These are phyloP conservation scores for Trapa bicornis DNA, from an alignment of 345 rosid species.

Conservation along the genomic window DNA sequence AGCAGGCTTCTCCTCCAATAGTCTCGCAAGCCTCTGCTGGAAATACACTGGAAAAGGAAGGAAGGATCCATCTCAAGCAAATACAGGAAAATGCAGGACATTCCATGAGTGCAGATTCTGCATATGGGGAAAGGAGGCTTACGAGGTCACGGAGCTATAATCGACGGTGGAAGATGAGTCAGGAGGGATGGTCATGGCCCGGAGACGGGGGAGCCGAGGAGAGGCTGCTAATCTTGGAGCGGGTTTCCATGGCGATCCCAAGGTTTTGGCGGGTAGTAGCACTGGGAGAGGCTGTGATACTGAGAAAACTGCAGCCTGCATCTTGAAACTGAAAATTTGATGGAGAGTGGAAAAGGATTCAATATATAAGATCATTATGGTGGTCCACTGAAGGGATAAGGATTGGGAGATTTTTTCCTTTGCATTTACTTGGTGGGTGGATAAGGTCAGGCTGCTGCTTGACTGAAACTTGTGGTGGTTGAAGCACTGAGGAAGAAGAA, in stretches of 20 bases:
- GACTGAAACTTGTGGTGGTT: constrained; percentile 3
- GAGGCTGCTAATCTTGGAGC: constrained; percentile 12
- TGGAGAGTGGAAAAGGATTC: background rate
- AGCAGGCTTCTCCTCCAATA: constrained; percentile 51
- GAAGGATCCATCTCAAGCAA: too few species aligned
- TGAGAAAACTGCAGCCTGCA: constrained; percentile 23
- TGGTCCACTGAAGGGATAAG: constrained; percentile 3
- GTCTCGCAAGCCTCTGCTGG: constrained; percentile 66
- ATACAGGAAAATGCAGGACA: background rate
- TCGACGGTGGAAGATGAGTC: constrained; percentile 28
- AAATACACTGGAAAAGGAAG: constrained; percentile 32
- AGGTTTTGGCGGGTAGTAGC: constrained; percentile 14
- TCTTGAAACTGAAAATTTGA: background rate
- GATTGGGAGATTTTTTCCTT: constrained; percentile 3
- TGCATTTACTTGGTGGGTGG: background rate
- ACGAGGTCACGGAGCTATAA: constrained; percentile 40
- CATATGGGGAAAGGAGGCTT: constrained; percentile 5
- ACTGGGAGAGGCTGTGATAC: constrained; percentile 16
- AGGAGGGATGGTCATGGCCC: constrained; percentile 11
- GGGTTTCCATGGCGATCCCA: constrained; percentile 15
- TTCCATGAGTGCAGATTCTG: background rate
- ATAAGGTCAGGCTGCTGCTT: constrained; percentile 3
- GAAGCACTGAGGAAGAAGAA: background rate
- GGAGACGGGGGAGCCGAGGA: constrained; percentile 11
- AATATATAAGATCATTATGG: background rate